Evolutionary conservation across 2,329 filamentous ascomycete genomes (phyloP).

Genomic region (Penicillium expansum): DNA sequence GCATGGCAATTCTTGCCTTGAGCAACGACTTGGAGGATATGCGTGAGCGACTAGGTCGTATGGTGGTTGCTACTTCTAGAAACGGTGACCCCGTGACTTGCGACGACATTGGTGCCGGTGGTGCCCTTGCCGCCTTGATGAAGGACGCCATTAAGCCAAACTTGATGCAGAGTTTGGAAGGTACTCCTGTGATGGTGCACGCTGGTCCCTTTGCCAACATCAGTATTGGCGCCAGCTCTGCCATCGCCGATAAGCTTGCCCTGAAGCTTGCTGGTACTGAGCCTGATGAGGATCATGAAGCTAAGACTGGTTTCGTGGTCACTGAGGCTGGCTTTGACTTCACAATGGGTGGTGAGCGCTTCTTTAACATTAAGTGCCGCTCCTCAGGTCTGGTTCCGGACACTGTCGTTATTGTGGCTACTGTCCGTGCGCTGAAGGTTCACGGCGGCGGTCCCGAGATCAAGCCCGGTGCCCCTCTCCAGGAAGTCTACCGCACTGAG

Average conservation of each 20-base stretch:
- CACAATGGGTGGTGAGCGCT: conserved; percentile 98
- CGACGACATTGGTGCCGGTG: conserved; percentile 90
- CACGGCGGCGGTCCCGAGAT: conserved; percentile 96
- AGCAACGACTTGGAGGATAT: conserved; percentile 85
- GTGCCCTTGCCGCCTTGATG: conserved; percentile 91
- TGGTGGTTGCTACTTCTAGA: conserved; percentile 89
- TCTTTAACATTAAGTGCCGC: conserved; percentile 99
- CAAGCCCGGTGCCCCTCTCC: conserved; percentile 77
- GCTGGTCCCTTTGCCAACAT: conserved; percentile 98
- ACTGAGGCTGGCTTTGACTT: conserved; percentile 99
- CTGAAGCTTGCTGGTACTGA: conserved; percentile 95
- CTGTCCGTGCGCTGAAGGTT: conserved; percentile 91
- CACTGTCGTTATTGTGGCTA: conserved; percentile 91
- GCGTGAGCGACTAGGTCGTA: conserved; percentile 86
- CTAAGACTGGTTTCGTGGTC: conserved; percentile 87
- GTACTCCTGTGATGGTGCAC: conserved; percentile 95
- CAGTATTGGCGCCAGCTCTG: conserved; percentile 92
- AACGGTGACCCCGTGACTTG: conserved; percentile 89
- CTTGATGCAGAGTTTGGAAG: conserved; percentile 96
- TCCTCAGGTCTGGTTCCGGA: conserved; percentile 90
- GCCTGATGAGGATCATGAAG: conserved; percentile 76
- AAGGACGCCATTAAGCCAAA: conserved; percentile 99
- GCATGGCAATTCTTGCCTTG: conserved; percentile 95
- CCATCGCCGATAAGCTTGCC: conserved; percentile 91
- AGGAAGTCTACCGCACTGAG: conserved; percentile 86